Evolutionary conservation across 176 grass and related monocot genomes (phyloP).

Genomic region (Ampelocalamus luodianensis): DNA sequence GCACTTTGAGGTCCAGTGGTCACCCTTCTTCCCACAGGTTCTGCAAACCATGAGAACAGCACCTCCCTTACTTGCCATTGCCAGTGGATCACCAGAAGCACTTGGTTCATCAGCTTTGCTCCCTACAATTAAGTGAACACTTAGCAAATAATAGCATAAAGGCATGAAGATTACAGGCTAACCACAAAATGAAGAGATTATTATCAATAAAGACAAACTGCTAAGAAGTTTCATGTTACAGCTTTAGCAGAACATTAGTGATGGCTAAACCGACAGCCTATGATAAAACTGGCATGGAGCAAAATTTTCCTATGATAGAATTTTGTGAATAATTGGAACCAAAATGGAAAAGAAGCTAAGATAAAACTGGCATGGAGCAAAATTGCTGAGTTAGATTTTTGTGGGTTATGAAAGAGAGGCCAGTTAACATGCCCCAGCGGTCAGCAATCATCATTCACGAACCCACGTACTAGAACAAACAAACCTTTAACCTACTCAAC

Average conservation of each 20-base stretch:
- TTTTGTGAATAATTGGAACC: background rate
- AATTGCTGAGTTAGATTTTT: background rate
- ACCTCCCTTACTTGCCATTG: slow-evolving; percentile 47
- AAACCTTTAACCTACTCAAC: slow-evolving; percentile 11
- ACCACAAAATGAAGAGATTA: background rate
- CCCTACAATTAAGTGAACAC: slow-evolving; percentile 46
- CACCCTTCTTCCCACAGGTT: slow-evolving; percentile 80
- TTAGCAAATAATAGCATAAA: slow-evolving; percentile 1
- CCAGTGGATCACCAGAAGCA: slow-evolving; percentile 52
- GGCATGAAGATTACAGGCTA: background rate
- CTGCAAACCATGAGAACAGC: slow-evolving; percentile 87
- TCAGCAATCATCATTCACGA: background rate
- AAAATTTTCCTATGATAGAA: background rate
- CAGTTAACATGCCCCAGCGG: background rate
- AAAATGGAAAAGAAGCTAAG: background rate
- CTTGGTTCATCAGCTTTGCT: slow-evolving; percentile 67
- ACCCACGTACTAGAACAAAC: background rate
- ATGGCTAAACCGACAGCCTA: background rate
- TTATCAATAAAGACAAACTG: background rate
- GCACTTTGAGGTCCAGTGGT: slow-evolving; percentile 85
- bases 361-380: background rate
- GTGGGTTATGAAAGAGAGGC: background rate
- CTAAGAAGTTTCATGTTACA: background rate
- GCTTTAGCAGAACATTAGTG: background rate
- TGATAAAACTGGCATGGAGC: too few species aligned